A percentile compares a stretch with the other conserved stretches of the same genome.
Conservation (phyloP, 1,284 basidiomycete species). For the Tranzscheliella williamsii region DNA sequence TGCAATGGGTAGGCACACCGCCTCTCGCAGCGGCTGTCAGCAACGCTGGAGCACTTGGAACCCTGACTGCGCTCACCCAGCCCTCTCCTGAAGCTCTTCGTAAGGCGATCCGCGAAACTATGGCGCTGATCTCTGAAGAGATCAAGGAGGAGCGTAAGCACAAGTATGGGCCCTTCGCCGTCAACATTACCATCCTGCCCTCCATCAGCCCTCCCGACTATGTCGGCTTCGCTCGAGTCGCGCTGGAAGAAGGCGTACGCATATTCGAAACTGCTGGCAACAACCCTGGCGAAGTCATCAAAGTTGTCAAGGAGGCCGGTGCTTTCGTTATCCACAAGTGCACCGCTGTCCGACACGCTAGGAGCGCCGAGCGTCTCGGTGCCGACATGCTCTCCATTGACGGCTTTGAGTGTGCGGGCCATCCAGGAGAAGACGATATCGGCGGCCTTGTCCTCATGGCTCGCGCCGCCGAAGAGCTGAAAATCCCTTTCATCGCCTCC, state of each 20-base stretch:
- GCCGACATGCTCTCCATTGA: constrained; percentile 72
- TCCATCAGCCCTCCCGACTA: constrained; percentile 91
- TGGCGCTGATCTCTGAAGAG: constrained; percentile 42
- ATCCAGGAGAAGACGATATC: constrained; percentile 93
- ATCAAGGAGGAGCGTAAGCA: constrained; percentile 38
- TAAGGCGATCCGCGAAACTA: constrained; percentile 80
- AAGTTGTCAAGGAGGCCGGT: constrained; percentile 75
- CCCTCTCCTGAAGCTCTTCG: constrained; percentile 81
- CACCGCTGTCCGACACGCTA: constrained; percentile 67
- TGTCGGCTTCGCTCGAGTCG: constrained; percentile 75
- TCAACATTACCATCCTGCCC: constrained; percentile 88
- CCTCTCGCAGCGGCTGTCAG: constrained; percentile 77
- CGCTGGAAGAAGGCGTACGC: constrained; percentile 82
- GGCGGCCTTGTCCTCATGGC: constrained; percentile 88
- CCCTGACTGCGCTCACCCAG: constrained; percentile 84
- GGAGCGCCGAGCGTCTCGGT: constrained; percentile 76
- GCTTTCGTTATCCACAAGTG: constrained; percentile 87
- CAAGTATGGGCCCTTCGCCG: constrained; percentile 66
- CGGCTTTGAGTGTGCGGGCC: constrained; percentile 74
- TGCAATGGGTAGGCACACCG: constrained; percentile 75
- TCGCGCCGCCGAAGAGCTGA: constrained; percentile 80
- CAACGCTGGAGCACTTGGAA: constrained; percentile 82
- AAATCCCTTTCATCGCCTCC: constrained; percentile 84
- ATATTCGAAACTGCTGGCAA: constrained; percentile 94
- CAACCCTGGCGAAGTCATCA: constrained; percentile 78